These are phyloP conservation scores for Lactarius akahatsu DNA, from an alignment of 768 basidiomycete species.

Conservation along the genomic window DNA sequence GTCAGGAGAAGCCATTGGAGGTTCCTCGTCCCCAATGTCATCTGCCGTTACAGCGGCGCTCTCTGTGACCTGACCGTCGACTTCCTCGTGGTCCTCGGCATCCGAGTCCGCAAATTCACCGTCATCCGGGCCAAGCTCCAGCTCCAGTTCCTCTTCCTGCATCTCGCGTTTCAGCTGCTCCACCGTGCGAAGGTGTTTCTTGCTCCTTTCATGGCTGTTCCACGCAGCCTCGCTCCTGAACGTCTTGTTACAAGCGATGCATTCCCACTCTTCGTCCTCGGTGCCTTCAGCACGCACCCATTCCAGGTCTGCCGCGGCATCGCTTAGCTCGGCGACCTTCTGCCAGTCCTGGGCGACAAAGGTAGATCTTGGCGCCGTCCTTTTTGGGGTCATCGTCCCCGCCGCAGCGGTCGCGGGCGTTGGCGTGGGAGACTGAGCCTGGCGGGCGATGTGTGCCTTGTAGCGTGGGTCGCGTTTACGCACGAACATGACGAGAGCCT, in stretches of 20 bases:
- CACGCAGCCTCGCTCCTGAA: slow-evolving; percentile 93
- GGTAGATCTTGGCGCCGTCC: slow-evolving; percentile 38
- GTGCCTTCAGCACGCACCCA: slow-evolving; percentile 73
- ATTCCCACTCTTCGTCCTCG: slow-evolving; percentile 84
- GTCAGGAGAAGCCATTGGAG: slow-evolving; percentile 15
- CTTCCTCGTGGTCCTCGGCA: slow-evolving; percentile 14
- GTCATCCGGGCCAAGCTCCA: slow-evolving; percentile 38
- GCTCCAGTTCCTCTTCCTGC: slow-evolving; percentile 64
- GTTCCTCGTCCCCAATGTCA: slow-evolving; percentile 4
- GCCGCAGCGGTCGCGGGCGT: slow-evolving; percentile 27
- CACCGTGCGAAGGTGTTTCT: slow-evolving; percentile 89
- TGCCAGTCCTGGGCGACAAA: slow-evolving; percentile 95
- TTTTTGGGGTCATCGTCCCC: slow-evolving; percentile 35
- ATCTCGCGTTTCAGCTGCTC: slow-evolving; percentile 77
- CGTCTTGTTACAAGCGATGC: slow-evolving; percentile 88
- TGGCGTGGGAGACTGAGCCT: slow-evolving; percentile 42
- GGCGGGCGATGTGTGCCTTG: slow-evolving; percentile 56
- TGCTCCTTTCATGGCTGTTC: slow-evolving; percentile 94
- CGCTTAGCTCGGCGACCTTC: slow-evolving; percentile 45
- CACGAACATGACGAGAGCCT: slow-evolving; percentile 75
- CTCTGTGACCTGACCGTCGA: slow-evolving; percentile 5
- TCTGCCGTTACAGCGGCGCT: slow-evolving; percentile 5
- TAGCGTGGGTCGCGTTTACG: slow-evolving; percentile 90
- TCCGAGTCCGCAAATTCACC: slow-evolving; percentile 21
- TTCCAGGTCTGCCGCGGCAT: slow-evolving; percentile 61